These are phyloP conservation scores for Quercus gilva DNA, from an alignment of 306 rosid genomes.

Conservation along the genomic window DNA sequence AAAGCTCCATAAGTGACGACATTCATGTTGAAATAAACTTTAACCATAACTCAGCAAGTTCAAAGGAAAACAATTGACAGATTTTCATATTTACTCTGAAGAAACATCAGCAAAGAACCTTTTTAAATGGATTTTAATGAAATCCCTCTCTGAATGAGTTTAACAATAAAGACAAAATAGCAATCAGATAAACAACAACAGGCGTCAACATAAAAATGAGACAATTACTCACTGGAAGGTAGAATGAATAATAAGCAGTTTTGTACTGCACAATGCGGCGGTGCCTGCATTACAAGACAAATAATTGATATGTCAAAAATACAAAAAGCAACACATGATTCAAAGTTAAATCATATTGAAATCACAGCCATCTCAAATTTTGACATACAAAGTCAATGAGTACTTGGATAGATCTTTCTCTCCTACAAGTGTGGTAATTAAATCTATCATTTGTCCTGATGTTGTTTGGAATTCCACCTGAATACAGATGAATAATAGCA, in stretches of 20 bases:
- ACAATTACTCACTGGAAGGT: slow-evolving; percentile 74
- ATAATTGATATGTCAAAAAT: not conserved
- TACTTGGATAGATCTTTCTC: slow-evolving; percentile 88
- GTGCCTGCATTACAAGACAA: slow-evolving; percentile 61
- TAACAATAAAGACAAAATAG: slow-evolving; percentile 17
- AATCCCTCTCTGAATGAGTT: not conserved
- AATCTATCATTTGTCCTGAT: slow-evolving; percentile 96
- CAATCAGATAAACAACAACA: slow-evolving; percentile 2
- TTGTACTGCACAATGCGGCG: slow-evolving; percentile 89
- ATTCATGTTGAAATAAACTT: not conserved
- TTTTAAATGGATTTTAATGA: not conserved
- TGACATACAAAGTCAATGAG: slow-evolving; percentile 77
- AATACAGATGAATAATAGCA: not conserved
- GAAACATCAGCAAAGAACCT: not conserved
- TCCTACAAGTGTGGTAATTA: slow-evolving; percentile 85
- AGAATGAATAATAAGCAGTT: slow-evolving; percentile 93
- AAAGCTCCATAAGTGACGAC: not conserved
- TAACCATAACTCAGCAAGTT: not conserved
- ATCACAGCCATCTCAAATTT: not conserved
- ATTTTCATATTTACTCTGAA: not conserved
- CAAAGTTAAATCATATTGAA: not conserved
- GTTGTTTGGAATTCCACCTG: slow-evolving; percentile 95
- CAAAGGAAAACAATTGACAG: not conserved
- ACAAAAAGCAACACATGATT: not conserved
- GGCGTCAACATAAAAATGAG: not conserved